Evolutionary conservation across 257 asterid genomes (phyloP).

Genomic region (Solanum pennellii): DNA sequence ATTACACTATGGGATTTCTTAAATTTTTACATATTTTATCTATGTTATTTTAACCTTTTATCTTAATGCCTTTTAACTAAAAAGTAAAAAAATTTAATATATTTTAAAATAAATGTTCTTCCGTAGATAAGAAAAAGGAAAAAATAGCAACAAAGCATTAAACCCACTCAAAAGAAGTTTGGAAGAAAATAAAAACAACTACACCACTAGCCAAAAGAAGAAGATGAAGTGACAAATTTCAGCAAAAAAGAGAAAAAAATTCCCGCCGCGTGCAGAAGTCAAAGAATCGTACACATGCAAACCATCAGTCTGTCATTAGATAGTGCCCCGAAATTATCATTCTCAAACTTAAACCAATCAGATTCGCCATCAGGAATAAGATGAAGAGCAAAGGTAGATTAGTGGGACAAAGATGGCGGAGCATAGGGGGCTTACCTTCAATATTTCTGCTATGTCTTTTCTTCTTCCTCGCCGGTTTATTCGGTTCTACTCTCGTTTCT

Average conservation of each 20-base stretch:
- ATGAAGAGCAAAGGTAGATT: conserved; percentile 51
- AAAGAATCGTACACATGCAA: not conserved
- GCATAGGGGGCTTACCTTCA: conserved; percentile 38
- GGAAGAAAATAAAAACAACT: not conserved
- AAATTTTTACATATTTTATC: too few relatives aligned
- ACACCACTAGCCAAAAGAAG: not conserved
- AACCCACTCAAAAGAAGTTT: not conserved
- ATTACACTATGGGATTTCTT: too few relatives aligned
- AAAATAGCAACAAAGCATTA: too few relatives aligned
- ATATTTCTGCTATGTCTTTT: conserved; percentile 63
- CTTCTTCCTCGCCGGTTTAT: conserved; percentile 77
- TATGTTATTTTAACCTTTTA: too few relatives aligned
- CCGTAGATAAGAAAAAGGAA: too few relatives aligned
- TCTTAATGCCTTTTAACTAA: too few relatives aligned
- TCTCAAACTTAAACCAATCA: not conserved
- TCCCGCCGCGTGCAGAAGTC: conserved; percentile 37
- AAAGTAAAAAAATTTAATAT: too few relatives aligned
- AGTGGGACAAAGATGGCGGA: conserved; percentile 30
- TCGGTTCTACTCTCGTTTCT: conserved; percentile 62
- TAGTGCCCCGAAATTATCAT: not conserved
- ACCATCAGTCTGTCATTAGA: not conserved
- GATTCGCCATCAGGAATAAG: not conserved
- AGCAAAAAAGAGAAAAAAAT: not conserved
- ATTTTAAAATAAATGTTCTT: too few relatives aligned
- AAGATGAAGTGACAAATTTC: not conserved